Percentiles rank a stretch among this genome's conserved stretches.
Evolutionary conservation across 805 yeast genomes (phyloP).

Genomic region (Ogataea saltuana): DNA sequence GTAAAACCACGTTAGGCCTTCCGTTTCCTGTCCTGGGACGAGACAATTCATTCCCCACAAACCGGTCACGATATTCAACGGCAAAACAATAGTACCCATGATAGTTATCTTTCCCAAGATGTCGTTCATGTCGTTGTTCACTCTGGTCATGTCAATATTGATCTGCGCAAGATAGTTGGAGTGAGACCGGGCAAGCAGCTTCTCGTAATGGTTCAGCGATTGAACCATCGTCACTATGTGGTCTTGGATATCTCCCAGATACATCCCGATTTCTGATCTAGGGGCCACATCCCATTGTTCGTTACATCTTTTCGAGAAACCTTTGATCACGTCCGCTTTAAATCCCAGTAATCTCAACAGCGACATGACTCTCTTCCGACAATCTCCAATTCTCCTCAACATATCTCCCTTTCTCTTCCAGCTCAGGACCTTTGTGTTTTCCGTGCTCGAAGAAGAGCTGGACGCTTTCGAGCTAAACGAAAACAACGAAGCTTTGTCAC

Average conservation of each 20-base stretch:
- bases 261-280: conserved; percentile 86
- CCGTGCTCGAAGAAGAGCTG: conserved; percentile 32
- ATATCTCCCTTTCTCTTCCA: conserved; percentile 95
- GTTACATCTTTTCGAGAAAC: conserved; percentile 86
- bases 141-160: conserved; percentile 96
- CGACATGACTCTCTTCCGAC: conserved; percentile 93
- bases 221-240: conserved; percentile 98
- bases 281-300: conserved; percentile 83
- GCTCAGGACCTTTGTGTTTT: conserved; percentile 49
- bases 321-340: conserved; percentile 97
- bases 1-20: conserved; percentile 68
- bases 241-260: conserved; percentile 95
- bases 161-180: conserved; percentile 95
- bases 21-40: conserved; percentile 86
- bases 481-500: conserved; percentile 26
- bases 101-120: conserved; percentile 91
- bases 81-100: conserved; percentile 91
- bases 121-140: conserved; percentile 95
- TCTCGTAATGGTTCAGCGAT: conserved; percentile 90
- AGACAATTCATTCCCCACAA: conserved; percentile 98
- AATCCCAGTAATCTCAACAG: conserved; percentile 79
- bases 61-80: conserved; percentile 94
- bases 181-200: conserved; percentile 90
- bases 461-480: conserved; percentile 24
- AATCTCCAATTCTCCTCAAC: conserved; percentile 92